phyloP scores from a whole-genome alignment of 805 yeast species.

The Pichia deserticola region DNA sequence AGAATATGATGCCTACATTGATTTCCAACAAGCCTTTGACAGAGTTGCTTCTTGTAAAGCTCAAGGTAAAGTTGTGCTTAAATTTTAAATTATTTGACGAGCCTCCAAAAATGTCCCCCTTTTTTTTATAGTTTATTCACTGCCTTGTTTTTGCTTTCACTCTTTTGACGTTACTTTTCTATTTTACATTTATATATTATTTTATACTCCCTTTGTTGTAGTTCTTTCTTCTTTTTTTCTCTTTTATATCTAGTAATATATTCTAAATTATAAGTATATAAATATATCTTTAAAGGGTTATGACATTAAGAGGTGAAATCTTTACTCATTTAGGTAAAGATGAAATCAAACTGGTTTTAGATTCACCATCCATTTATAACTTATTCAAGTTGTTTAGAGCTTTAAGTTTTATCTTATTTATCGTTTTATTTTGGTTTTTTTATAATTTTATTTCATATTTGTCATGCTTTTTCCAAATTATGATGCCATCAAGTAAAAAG shows the following conservation, averaged over 20 bases:
- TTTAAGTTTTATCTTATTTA: conserved; percentile 16
- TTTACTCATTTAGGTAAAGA: conserved; percentile 9
- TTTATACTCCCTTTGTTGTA: too few relatives aligned
- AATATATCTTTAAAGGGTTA: neutral
- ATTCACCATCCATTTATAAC: neutral
- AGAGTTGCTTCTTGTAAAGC: conserved; percentile 40
- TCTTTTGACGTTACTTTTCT: neutral
- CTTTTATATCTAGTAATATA: neutral
- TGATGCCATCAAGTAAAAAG: conserved; percentile 18
- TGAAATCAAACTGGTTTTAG: neutral
- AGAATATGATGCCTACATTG: conserved; percentile 36
- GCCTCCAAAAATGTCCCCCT: too few relatives aligned
- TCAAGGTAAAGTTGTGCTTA: conserved; percentile 35
- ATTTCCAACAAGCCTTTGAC: conserved; percentile 44
- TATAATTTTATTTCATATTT: conserved; percentile 13
- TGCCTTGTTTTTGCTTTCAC: too few relatives aligned
- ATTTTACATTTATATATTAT: neutral
- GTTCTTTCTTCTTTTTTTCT: too few relatives aligned
- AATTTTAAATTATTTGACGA: too few relatives aligned
- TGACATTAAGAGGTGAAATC: conserved; percentile 7
- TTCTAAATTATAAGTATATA: neutral
- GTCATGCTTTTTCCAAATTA: conserved; percentile 14
- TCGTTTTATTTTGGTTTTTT: conserved; percentile 13
- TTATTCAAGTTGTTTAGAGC: conserved; percentile 15
- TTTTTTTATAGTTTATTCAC: too few relatives aligned